phyloP scores from a whole-genome alignment of 1,284 basidiomycete genomes.

The Boletus hoseneyae region DNA sequence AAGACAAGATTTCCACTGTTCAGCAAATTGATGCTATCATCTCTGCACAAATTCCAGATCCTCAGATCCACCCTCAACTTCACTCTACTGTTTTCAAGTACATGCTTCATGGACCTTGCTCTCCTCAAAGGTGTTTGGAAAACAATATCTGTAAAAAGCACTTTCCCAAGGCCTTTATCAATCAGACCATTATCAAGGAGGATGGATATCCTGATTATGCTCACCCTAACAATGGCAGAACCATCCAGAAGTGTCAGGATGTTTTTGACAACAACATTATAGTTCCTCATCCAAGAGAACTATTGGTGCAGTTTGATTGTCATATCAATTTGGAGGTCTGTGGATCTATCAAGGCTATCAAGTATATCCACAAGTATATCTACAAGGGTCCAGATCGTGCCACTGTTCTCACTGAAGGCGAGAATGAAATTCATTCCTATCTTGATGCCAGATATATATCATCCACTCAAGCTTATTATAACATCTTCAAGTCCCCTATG shows the following conservation, averaged over 20 bases:
- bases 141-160: constrained; percentile 6
- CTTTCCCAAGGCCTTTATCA: constrained; percentile 3
- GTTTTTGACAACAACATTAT: no score
- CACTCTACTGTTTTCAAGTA: background rate
- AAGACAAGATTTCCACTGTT: constrained; percentile 1
- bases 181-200: constrained; percentile 8
- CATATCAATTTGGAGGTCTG: no score
- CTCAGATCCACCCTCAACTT: background rate
- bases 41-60: constrained; percentile 2
- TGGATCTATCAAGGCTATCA: no score
- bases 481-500: no score
- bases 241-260: background rate
- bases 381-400: no score
- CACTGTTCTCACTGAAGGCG: no score
- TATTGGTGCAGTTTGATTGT: no score
- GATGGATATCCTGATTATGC: constrained; percentile 14
- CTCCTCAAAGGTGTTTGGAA: constrained; percentile 8
- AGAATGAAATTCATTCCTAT: no score
- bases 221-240: constrained; percentile 9
- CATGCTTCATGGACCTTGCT: constrained; percentile 15
- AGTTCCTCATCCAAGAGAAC: no score
- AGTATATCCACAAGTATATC: no score
- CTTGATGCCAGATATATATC: no score
- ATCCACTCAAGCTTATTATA: no score
- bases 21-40: constrained; percentile 8